Evolutionary conservation across 768 basidiomycete genomes (phyloP).

Genomic region (Mycena crocata): DNA sequence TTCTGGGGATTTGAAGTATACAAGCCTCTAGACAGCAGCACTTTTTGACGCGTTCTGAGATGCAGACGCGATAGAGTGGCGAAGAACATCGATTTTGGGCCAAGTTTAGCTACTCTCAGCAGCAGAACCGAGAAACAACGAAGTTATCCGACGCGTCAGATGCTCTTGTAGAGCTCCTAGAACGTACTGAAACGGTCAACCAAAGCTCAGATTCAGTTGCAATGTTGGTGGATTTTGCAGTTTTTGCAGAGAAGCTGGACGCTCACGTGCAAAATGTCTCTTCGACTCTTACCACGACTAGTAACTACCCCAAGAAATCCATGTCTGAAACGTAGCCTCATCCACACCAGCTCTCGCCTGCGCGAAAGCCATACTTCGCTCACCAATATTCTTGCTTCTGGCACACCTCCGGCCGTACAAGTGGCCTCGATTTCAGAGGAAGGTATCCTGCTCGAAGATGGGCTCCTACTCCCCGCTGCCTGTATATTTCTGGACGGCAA

Average conservation of each 20-base stretch:
- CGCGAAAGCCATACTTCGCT: slow-evolving; percentile 52
- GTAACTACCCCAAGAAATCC: neutral
- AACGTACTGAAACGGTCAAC: too few species aligned
- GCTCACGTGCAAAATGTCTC: slow-evolving; percentile 7
- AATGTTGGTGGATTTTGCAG: neutral
- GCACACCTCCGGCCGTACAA: slow-evolving; percentile 75
- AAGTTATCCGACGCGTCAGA: too few species aligned
- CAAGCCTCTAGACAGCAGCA: neutral
- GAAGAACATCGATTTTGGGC: neutral
- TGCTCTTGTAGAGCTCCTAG: too few species aligned
- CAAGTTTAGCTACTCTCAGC: too few species aligned
- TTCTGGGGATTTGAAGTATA: neutral
- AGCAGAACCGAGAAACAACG: too few species aligned
- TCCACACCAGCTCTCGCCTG: slow-evolving; percentile 34
- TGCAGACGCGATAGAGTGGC: neutral
- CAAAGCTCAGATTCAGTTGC: too few species aligned
- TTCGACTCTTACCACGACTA: slow-evolving; percentile 12
- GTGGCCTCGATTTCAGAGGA: slow-evolving; percentile 71
- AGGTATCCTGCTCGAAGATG: slow-evolving; percentile 82
- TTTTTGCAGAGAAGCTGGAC: neutral
- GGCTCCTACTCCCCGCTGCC: slow-evolving; percentile 79
- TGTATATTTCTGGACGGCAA: slow-evolving; percentile 89
- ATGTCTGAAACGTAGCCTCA: neutral
- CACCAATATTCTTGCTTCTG: slow-evolving; percentile 81
- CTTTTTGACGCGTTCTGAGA: neutral